Conservation (phyloP, 257 asterid species). For the Parsonsia alboflavescens region DNA sequence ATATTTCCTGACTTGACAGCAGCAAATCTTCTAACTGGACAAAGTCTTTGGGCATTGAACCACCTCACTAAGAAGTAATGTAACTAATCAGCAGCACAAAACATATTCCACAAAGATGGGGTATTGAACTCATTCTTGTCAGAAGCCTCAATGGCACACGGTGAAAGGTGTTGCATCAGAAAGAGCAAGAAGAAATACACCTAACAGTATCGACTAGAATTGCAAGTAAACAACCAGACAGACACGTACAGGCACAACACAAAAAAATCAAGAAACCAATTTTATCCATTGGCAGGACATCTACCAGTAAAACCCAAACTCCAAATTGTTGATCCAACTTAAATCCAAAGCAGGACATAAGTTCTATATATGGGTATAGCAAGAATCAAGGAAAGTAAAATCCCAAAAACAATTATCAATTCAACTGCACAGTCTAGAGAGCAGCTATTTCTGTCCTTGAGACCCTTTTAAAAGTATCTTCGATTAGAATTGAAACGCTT, state of each 20-base stretch:
- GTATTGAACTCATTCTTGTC: background rate
- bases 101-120: background rate
- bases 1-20: slow-evolving; percentile 47
- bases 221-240: background rate
- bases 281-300: background rate
- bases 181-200: background rate
- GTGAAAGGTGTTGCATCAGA: background rate
- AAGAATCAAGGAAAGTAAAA: background rate
- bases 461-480: background rate
- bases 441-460: background rate
- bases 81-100: slow-evolving; percentile 10
- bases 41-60: slow-evolving; percentile 25
- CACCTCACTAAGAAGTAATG: slow-evolving; percentile 42
- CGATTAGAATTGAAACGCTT: background rate
- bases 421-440: background rate
- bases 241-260: background rate
- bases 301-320: background rate
- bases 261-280: background rate
- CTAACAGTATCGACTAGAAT: background rate
- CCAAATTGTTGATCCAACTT: background rate
- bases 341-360: background rate
- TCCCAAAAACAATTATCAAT: background rate
- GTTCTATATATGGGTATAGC: background rate
- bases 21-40: slow-evolving; percentile 48
- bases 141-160: background rate